Base-by-base conservation (phyloP, 495 filamentous ascomycete genomes). In the Polyplosphaeria fusca region DNA sequence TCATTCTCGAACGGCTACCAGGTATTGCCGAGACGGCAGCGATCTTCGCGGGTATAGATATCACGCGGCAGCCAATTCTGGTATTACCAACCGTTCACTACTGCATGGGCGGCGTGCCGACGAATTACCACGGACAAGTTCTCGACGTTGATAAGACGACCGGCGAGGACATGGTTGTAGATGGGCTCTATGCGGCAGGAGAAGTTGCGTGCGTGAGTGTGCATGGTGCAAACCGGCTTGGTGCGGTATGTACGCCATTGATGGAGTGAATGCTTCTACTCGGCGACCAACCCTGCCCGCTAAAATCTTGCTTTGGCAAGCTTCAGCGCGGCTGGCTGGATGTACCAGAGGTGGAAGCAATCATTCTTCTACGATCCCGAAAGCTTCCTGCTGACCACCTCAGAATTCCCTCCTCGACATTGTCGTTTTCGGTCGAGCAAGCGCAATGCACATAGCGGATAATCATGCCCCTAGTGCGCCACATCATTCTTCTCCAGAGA, bases 91-190 rank as follows among this genome's bases (percentile, higher is more conserved):
- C 93, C 28, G 93, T 95, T 66, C 93, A 98, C 79, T 98, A 98
- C 82, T 96, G 96, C 81, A 98, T 98, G 93, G 93, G 93, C 73
- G 93, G 93, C 77, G 95, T 98, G 69, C 92, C 93, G 35, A 98
- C 93, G 58, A 89, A 89, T 65, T 96, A 94, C 80, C 95, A 90
- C 55, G 93, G 93, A 70, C 91, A 96, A 74, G 93, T 96, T 66
- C 71, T 98, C 50, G 90, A 87, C 42, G 79, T 93, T 30, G 90
- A 93, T 69, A n/a, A n/a, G n/a, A 14, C 30, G 30, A 35, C 7
- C 35, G 92, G 92, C 62, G 82, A 92, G 44, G 92, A 97, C 77
- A 81, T 91, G 78, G 84, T 95, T 67, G 93, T 97, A 11, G 90
- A 90, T 47, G 92, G 92, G 69, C 84, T 97, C 60, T 96, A 91